Percentiles rank a stretch among this genome's conserved stretches.
phyloP scores from a whole-genome alignment of 495 filamentous ascomycete genomes.

The Penicillium cinerascens region DNA sequence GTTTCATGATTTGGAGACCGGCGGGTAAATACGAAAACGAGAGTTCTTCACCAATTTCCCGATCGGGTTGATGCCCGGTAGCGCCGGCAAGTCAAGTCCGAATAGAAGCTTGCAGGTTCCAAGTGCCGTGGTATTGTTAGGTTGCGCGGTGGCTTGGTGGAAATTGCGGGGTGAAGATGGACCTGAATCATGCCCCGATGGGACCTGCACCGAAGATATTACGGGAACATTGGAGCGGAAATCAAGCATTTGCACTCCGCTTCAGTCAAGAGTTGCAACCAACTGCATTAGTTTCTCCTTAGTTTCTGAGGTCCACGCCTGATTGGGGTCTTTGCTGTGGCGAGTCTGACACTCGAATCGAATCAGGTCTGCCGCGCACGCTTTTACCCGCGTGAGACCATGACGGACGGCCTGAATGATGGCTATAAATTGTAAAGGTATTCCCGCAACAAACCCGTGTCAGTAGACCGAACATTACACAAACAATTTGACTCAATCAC shows the following conservation, averaged over 20 bases:
- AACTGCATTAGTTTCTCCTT: neutral
- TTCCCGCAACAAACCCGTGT: neutral
- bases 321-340: neutral
- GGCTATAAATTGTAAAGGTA: neutral
- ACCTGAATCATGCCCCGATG: neutral
- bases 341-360: neutral
- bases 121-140: slow-evolving; percentile 5
- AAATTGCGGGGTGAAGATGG: slow-evolving; percentile 5
- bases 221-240: neutral
- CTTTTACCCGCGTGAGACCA: neutral
- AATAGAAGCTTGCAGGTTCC: neutral
- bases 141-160: slow-evolving; percentile 6
- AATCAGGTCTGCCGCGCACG: neutral
- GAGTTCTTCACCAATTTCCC: neutral
- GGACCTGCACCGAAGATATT: neutral
- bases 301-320: no score
- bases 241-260: neutral
- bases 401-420: neutral
- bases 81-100: neutral
- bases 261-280: neutral
- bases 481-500: neutral
- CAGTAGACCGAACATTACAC: neutral
- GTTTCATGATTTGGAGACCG: neutral
- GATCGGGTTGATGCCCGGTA: neutral
- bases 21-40: slow-evolving; percentile 1